Base-by-base conservation (phyloP, 75 land plant genomes). In the Selaginella moellendorffii region DNA sequence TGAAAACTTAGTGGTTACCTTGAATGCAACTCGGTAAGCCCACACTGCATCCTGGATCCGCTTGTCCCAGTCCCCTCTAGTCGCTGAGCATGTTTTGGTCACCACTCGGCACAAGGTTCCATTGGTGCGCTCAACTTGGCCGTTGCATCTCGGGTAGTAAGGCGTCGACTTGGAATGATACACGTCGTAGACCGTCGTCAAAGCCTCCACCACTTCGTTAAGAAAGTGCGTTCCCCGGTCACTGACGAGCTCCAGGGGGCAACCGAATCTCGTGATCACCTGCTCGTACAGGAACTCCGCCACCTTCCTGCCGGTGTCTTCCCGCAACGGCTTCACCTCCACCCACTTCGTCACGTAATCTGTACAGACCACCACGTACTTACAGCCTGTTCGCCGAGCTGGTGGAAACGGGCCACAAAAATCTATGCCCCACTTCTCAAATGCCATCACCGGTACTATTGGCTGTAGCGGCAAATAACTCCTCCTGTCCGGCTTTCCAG, bases 211-310 rank as follows among this genome's bases (percentile, higher is more conserved):
- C 20, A 63, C 31, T 1, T 63, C 36, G 36, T 63, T 30, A 2
- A 63, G 1, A 21, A 63, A 63, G 17, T 63, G 65, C 14, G 31
- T 63, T 10, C 36, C 36, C 30, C 20, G 65, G 29, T 63, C 65
- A 29, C 36, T 63, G 1, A 29, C 29, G 1, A 63, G 14, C 21
- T 63, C 65, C 1, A 63, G 2, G 17, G 65, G 65, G 20, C 65
- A 63, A 12, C 65, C 65, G 30, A 29, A 63, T 18, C 31, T 5
- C 21, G 24, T 56, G 59, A 56, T 56, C 8, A 56, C n/a, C 5
- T 56, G 5, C 24, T 56, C 59, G n/a, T 56, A 56, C n/a, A 56
- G 24, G 21, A 56, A 56, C 24, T 19, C 10, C 9, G 59, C 59
- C 21, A 56, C 59, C 5, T 19, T n/a, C 21, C 5, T n/a, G n/a